phyloP scores from a whole-genome alignment of 2,329 filamentous ascomycete species.

The Coniochaeta hoffmannii region DNA sequence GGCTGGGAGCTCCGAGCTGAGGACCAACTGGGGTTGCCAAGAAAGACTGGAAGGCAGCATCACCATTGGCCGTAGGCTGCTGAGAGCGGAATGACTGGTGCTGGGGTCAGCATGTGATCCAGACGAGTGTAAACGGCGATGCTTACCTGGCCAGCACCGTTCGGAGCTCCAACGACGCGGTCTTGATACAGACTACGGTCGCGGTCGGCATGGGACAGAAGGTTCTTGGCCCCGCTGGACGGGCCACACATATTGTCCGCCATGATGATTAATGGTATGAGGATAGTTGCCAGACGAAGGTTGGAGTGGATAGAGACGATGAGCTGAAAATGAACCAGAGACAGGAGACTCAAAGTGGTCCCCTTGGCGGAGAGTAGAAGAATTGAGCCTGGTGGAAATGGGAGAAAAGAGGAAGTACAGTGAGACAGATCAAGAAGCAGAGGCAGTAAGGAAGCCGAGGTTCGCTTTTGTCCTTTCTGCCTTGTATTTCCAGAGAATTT shows the following conservation, averaged over 20 bases:
- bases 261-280: conserved; percentile 20
- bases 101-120: conserved; percentile 4
- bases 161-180: conserved; percentile 34
- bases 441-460: neutral
- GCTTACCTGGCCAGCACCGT: conserved; percentile 16
- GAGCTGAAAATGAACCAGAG: neutral
- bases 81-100: conserved; percentile 16
- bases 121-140: neutral
- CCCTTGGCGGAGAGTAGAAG: neutral
- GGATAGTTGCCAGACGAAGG: neutral
- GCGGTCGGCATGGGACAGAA: conserved; percentile 58
- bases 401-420: neutral
- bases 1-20: neutral
- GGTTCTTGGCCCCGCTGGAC: conserved; percentile 57
- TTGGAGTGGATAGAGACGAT: neutral
- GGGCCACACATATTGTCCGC: conserved; percentile 53
- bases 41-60: conserved; percentile 14
- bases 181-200: conserved; percentile 70
- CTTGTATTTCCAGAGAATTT: neutral
- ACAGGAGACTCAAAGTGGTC: neutral
- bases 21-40: conserved; percentile 6
- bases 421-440: neutral
- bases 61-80: conserved; percentile 7
- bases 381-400: conserved; percentile 1
- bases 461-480: neutral